Evolutionary conservation across 352 stramenopile genomes (phyloP), one percentile per base, ranked within the genome.

Genomic region (Hyaloperonospora brassicae): DNA sequence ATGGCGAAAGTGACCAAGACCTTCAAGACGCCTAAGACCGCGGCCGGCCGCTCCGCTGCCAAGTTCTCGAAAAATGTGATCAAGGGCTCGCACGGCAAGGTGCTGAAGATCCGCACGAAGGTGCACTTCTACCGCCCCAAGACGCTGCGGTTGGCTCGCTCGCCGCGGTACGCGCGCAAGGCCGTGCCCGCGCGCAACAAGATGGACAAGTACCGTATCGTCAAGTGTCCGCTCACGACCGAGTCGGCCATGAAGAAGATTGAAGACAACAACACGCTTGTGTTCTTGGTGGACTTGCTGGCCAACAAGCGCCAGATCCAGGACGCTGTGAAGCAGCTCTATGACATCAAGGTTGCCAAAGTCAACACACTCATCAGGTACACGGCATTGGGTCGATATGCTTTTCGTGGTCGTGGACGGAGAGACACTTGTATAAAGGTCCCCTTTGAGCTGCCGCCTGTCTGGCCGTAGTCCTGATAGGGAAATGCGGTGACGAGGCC

Each of bases 201-300:
- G 68, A 79, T 98, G 61, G 95, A 99, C 83, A 98, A 98, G 86
- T 98, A 98, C 84, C 88, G 93, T 73, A 96, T 99, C 69, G 98
- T 99, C 82, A 99, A 99, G 87, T 94, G 96, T 58, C 97, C 97
- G 38, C 77, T 99, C 47, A 99, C 97, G 51, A 99, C 97, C 35
- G 96, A 99, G 79, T 98, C 95, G 67, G 97, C 97, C 56, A 99
- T 99, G 97, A 99, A 99, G 85, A 98, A 99, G 79, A 99, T 99
- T 64, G 97, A 99, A 70, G 96, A 99, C 80, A 97, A 98, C 89
- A 99, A 99, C 90, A 99, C 97, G 66, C 90, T 99, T 66, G 97
- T 99, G 61, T 99, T 99, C 86, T 97, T 99, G 68, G 97, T 99
- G 47, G 97, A 99, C 71, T 86, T 99, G 51, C 92, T 96, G 63